phyloP scores from a whole-genome alignment of 495 filamentous ascomycete species.

The Margaritispora aquatica region DNA sequence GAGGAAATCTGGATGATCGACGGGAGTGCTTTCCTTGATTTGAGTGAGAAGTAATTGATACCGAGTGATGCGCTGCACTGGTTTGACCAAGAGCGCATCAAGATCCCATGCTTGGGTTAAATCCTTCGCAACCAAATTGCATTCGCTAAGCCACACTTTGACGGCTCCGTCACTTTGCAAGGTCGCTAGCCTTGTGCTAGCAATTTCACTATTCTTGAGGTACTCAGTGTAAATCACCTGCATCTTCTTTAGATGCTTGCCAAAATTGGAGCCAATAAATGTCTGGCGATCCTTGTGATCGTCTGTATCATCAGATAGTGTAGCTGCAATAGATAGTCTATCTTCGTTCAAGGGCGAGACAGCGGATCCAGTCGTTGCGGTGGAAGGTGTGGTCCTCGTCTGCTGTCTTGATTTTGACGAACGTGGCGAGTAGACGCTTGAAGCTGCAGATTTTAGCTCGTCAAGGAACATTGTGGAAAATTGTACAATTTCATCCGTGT shows the following conservation, averaged over 20 bases:
- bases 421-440: constrained; percentile 60
- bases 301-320: constrained; percentile 39
- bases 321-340: constrained; percentile 14
- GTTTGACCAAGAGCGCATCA: constrained; percentile 91
- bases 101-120: constrained; percentile 90
- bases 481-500: constrained; percentile 76
- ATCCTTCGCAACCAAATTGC: constrained; percentile 78
- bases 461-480: constrained; percentile 76
- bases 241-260: constrained; percentile 64
- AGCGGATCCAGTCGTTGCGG: not conserved
- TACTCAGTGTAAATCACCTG: constrained; percentile 82
- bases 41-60: constrained; percentile 81
- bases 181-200: constrained; percentile 67
- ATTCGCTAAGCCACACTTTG: constrained; percentile 86
- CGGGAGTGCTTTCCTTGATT: constrained; percentile 70
- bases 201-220: constrained; percentile 77
- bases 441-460: constrained; percentile 69
- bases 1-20: constrained; percentile 73
- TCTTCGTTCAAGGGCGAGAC: constrained; percentile 3
- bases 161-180: constrained; percentile 71
- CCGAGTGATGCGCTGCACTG: constrained; percentile 84
- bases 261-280: constrained; percentile 72
- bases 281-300: constrained; percentile 72
- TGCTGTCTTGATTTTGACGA: constrained; percentile 3
- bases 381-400: not conserved